Conservation (phyloP, 768 basidiomycete genomes). For the Boletus tylopilopsis region DNA sequence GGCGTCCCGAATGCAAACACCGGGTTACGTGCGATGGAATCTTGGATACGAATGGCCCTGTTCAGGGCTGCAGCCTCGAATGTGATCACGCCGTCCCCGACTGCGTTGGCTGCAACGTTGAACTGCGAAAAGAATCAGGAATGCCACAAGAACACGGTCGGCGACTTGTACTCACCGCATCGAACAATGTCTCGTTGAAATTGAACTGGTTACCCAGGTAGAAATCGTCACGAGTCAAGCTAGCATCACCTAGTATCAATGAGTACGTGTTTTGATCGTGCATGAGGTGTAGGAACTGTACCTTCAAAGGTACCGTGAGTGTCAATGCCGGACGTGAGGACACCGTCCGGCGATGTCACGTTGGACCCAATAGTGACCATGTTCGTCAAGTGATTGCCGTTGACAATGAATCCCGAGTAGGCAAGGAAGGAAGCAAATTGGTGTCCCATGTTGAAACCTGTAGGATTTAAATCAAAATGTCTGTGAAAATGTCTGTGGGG, state of each 20-base stretch:
- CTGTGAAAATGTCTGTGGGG: too few relatives aligned
- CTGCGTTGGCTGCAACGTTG: constrained; percentile 8
- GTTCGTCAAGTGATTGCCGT: constrained; percentile 24
- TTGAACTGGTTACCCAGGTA: constrained; percentile 18
- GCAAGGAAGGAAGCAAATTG: constrained; percentile 14
- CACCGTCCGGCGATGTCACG: constrained; percentile 1
- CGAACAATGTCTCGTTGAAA: constrained; percentile 25
- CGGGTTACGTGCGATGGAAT: constrained; percentile 23
- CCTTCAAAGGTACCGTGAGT: constrained; percentile 23
- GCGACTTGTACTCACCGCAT: constrained; percentile 4
- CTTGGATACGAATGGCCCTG: constrained; percentile 16
- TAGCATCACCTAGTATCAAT: constrained; percentile 15
- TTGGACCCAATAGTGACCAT: constrained; percentile 24
- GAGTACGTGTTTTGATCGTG: too few relatives aligned
- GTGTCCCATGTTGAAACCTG: constrained; percentile 24
- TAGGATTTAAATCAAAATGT: neutral
- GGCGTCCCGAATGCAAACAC: constrained; percentile 14
- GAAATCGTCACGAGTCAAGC: constrained; percentile 18
- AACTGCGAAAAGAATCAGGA: constrained; percentile 1
- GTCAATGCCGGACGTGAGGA: constrained; percentile 13
- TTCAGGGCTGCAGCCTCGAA: constrained; percentile 16
- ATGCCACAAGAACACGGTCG: neutral
- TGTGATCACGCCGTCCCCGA: constrained; percentile 16
- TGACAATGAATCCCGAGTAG: constrained; percentile 19
- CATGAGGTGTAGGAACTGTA: neutral